Evolutionary conservation across 805 yeast species (phyloP).

Genomic region (Ogataea zsoltii): DNA sequence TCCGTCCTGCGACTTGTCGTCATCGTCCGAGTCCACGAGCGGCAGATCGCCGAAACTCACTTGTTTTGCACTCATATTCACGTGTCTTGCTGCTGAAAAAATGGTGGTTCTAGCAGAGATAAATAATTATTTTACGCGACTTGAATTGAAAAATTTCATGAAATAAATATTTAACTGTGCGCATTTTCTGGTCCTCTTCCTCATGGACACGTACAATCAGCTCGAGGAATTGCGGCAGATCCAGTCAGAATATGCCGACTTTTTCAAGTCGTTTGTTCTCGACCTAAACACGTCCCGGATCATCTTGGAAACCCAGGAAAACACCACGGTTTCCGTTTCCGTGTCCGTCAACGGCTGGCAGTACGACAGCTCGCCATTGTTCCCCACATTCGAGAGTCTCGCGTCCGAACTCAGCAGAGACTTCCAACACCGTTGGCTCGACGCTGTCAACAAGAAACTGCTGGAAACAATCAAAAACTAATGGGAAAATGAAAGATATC

Average conservation of each 20-base stretch:
- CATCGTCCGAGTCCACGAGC: conserved; percentile 19
- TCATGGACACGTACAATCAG: not conserved
- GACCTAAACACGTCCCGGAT: not conserved
- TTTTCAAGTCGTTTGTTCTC: conserved; percentile 8
- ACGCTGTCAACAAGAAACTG: conserved; percentile 12
- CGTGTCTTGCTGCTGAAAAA: not conserved
- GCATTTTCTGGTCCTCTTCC: not conserved
- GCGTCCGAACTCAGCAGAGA: conserved; percentile 17
- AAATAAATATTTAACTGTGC: not conserved
- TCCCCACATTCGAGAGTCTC: conserved; percentile 35
- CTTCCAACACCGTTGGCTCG: conserved; percentile 23
- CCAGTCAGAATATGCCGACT: conserved; percentile 14
- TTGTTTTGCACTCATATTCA: conserved; percentile 18
- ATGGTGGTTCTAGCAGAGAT: not conserved
- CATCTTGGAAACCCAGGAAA: conserved; percentile 16
- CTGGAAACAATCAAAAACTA: not conserved
- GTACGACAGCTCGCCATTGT: conserved; percentile 6
- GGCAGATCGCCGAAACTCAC: conserved; percentile 28
- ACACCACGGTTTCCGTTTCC: conserved; percentile 9
- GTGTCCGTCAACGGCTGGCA: conserved; percentile 33
- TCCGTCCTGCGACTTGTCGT: conserved; percentile 16
- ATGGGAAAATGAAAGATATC: not conserved
- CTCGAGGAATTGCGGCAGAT: conserved; percentile 17
- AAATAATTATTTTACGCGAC: conserved; percentile 4
- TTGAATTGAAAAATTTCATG: not conserved